phyloP scores from a whole-genome alignment of 2,329 filamentous ascomycete genomes.

The Colletotrichum abscissum region DNA sequence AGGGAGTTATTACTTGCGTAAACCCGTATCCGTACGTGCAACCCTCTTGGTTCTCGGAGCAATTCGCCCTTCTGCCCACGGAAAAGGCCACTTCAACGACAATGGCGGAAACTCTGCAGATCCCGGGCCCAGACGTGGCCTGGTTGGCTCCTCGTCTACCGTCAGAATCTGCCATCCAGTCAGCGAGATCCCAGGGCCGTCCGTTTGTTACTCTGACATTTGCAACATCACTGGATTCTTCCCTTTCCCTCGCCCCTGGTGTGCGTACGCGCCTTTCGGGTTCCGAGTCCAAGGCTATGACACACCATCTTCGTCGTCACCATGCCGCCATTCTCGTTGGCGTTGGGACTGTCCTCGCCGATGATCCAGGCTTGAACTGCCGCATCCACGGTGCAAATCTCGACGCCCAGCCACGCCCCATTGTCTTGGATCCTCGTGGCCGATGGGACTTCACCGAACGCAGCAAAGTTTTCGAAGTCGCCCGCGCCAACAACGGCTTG shows the following conservation, averaged over 20 bases:
- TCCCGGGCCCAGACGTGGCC: slow-evolving; percentile 40
- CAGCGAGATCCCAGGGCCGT: slow-evolving; percentile 30
- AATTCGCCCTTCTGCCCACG: background rate
- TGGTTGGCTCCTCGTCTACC: slow-evolving; percentile 46
- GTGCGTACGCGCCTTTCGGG: slow-evolving; percentile 87
- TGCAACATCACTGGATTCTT: slow-evolving; percentile 88
- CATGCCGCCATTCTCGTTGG: slow-evolving; percentile 90
- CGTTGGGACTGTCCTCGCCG: slow-evolving; percentile 83
- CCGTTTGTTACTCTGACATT: slow-evolving; percentile 85
- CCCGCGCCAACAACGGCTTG: slow-evolving; percentile 72
- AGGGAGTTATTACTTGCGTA: slow-evolving; percentile 7
- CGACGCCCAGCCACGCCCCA: slow-evolving; percentile 76
- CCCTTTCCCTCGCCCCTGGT: slow-evolving; percentile 80
- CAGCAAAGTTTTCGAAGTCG: slow-evolving; percentile 75
- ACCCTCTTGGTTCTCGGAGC: background rate
- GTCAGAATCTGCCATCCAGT: slow-evolving; percentile 17
- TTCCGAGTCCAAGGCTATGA: slow-evolving; percentile 88
- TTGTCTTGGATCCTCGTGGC: slow-evolving; percentile 83
- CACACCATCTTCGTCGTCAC: slow-evolving; percentile 84
- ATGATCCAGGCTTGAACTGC: slow-evolving; percentile 88
- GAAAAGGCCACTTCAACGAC: background rate
- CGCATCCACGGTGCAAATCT: slow-evolving; percentile 72
- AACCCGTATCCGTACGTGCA: background rate
- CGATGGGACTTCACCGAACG: slow-evolving; percentile 74
- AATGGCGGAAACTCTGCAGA: slow-evolving; percentile 41